phyloP scores from a whole-genome alignment of 2,329 filamentous ascomycete genomes.

The Domatiomyces globalis region DNA sequence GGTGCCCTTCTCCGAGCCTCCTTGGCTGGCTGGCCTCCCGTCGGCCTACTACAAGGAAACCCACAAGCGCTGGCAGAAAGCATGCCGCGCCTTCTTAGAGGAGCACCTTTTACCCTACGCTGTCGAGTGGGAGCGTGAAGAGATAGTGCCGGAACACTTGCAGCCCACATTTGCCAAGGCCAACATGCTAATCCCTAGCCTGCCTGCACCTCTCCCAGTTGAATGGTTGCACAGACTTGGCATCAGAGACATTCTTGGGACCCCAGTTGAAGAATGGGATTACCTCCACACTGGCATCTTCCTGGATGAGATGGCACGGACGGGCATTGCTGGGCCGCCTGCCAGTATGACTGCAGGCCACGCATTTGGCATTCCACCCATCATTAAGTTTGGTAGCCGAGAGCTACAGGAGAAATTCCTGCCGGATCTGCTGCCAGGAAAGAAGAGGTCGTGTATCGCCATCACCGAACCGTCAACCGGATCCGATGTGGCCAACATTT shows the following conservation, averaged over 20 bases:
- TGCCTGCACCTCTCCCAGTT: slow-evolving; percentile 55
- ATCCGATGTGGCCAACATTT: slow-evolving; percentile 59
- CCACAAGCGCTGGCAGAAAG: slow-evolving; percentile 53
- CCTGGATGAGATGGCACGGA: slow-evolving; percentile 54
- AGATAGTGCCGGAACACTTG: slow-evolving; percentile 48
- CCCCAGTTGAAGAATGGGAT: slow-evolving; percentile 59
- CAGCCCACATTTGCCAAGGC: slow-evolving; percentile 50
- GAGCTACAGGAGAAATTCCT: slow-evolving; percentile 52
- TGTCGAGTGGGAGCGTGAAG: slow-evolving; percentile 55
- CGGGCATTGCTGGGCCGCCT: slow-evolving; percentile 49
- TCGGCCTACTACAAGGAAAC: slow-evolving; percentile 57
- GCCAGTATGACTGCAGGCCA: slow-evolving; percentile 49
- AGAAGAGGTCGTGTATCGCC: slow-evolving; percentile 57
- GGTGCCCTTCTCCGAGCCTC: slow-evolving; percentile 59
- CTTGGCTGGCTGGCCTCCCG: slow-evolving; percentile 55
- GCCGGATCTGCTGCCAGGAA: slow-evolving; percentile 52
- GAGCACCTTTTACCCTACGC: slow-evolving; percentile 49
- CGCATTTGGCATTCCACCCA: slow-evolving; percentile 56
- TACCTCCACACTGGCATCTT: slow-evolving; percentile 58
- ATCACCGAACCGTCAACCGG: slow-evolving; percentile 67
- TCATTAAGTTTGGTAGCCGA: slow-evolving; percentile 52
- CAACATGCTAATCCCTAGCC: slow-evolving; percentile 56
- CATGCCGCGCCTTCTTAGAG: slow-evolving; percentile 51
- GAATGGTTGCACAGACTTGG: slow-evolving; percentile 52
- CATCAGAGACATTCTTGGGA: slow-evolving; percentile 52